Percentiles rank a stretch among this genome's conserved stretches.
phyloP scores from a whole-genome alignment of 139 green algal genomes.

The Asterochloris sp. region DNA sequence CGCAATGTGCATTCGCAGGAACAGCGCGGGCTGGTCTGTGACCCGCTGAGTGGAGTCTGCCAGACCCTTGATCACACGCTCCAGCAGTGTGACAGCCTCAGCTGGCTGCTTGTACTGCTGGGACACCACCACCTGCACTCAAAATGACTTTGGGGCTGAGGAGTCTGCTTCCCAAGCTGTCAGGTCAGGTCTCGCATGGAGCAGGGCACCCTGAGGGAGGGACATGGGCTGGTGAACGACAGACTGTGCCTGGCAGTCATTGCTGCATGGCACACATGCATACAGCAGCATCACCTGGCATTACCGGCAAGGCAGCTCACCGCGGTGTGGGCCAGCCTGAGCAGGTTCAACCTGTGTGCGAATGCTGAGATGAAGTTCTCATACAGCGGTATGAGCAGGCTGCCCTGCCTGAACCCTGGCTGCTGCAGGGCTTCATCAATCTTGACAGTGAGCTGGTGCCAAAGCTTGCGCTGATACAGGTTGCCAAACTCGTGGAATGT shows the following conservation, averaged over 20 bases:
- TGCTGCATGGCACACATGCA: no score
- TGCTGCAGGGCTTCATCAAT: conserved; percentile 67
- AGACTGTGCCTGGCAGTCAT: no score
- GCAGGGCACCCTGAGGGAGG: no score
- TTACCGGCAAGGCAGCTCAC: conserved; percentile 23
- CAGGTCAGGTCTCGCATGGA: no score
- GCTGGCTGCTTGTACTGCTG: conserved; percentile 18
- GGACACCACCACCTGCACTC: neutral
- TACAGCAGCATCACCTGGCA: no score
- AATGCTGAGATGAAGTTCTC: conserved; percentile 90
- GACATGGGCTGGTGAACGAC: no score
- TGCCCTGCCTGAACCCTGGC: conserved; percentile 44
- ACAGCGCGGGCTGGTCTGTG: conserved; percentile 81
- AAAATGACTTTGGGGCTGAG: no score
- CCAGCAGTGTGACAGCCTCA: conserved; percentile 25
- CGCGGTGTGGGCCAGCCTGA: conserved; percentile 89
- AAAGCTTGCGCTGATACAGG: conserved; percentile 92
- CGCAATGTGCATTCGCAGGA: conserved; percentile 88
- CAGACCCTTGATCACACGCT: conserved; percentile 34
- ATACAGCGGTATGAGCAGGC: conserved; percentile 71
- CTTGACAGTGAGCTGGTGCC: conserved; percentile 94
- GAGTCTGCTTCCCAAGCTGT: no score
- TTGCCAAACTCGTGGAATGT: conserved; percentile 16
- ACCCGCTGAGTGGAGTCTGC: conserved; percentile 65
- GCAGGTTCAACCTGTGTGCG: conserved; percentile 86